Base-by-base conservation (phyloP, 2,329 filamentous ascomycete species). In the Alternaria alternata region DNA sequence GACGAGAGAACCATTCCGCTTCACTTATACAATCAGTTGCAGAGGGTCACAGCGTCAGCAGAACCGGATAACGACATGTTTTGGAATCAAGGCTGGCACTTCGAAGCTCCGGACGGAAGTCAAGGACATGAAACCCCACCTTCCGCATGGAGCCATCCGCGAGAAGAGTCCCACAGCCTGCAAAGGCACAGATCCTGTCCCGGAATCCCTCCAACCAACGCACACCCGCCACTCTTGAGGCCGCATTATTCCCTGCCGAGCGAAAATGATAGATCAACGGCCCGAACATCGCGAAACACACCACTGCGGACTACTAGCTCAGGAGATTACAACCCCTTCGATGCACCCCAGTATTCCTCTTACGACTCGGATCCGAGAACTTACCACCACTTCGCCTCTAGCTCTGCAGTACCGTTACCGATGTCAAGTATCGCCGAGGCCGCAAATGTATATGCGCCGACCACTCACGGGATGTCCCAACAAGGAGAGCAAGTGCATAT, bases 121-220 rank as follows among this genome's bases (percentile, higher is more conserved):
- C 34, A 51, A 9, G 18, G 20, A 14, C 36, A 42, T 24, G 38
- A n/a, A 9, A 2, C 14, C 34, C 12, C 34, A 51, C 20, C 24
- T 39, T 18, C 36, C 26, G 18, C 26, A 24, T 30, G 43, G 32
- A 51, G 12, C 14, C 32, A 32, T 39, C 42, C 7, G 20, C 49
- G 38, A 26, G 38, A 51, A 3, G 18, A 7, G 2, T 7, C 3
- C 7, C 22, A 30, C 8, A 9, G 18, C 7, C 61, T 62, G 38
- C 52, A 57, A 28, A 57, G 62, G 56, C 63, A 68, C 28, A 65
- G 63, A 22, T 69, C 68, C 8, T 73, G 68, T 61, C 71, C 70
- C 7, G 65, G 58, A 36, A 59, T 65, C 22, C 61, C 67, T 36
- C 59, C 65, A 11, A 12, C 51, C 24, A 30, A 39, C 2, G 39